Evolutionary conservation across 192 early-diverging fungal genomes (phyloP).

Genomic region (Coemansia sp.): DNA sequence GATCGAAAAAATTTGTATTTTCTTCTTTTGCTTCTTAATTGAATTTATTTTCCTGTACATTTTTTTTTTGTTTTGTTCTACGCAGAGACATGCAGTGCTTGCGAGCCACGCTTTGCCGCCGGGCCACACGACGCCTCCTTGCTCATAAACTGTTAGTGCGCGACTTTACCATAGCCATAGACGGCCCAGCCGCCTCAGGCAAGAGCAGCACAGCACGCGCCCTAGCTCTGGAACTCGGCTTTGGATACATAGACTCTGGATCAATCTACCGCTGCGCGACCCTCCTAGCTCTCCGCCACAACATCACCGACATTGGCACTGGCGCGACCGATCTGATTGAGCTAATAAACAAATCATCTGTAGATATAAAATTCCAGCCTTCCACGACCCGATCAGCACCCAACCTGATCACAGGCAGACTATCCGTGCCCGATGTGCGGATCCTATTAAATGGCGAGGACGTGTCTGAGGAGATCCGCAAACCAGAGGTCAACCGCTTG

Average conservation of each 20-base stretch:
- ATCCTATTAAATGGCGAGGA: conserved; percentile 60
- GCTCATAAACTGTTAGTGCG: conserved; percentile 9
- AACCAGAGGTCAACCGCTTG: conserved; percentile 54
- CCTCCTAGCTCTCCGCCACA: conserved; percentile 29
- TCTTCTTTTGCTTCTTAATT: not conserved
- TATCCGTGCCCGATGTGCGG: conserved; percentile 37
- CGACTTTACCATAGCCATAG: conserved; percentile 65
- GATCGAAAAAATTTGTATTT: not conserved
- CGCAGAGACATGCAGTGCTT: conserved; percentile 3
- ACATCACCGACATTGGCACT: conserved; percentile 5
- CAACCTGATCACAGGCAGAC: conserved; percentile 13
- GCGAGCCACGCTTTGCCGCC: not conserved
- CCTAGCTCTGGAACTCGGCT: conserved; percentile 64
- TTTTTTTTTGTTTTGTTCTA: not conserved
- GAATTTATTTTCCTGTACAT: not conserved
- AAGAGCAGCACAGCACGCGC: conserved; percentile 78
- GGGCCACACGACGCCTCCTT: not conserved
- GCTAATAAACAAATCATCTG: conserved; percentile 7
- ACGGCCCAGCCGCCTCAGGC: conserved; percentile 79
- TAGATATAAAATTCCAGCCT: conserved; percentile 38
- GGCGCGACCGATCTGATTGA: conserved; percentile 42
- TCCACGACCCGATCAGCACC: not conserved
- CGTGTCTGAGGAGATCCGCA: conserved; percentile 64
- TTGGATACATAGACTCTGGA: conserved; percentile 77
- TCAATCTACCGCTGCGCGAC: conserved; percentile 61